Base-by-base conservation (phyloP, 345 rosid genomes). In the Theobroma cacao region DNA sequence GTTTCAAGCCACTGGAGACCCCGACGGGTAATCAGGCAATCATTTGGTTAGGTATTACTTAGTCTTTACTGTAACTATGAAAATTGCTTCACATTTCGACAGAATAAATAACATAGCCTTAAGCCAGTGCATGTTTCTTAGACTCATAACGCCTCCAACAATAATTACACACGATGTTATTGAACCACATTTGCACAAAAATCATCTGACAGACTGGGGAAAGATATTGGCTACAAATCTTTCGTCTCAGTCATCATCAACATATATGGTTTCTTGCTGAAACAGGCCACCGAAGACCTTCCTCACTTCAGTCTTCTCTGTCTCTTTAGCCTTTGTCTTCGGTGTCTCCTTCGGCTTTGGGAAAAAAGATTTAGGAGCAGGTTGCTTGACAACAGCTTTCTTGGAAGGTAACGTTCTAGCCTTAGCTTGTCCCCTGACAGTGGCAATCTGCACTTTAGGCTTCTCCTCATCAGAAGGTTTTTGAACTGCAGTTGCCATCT, bases 211-310 rank as follows among this genome's bases (percentile, higher is more conserved):
- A 28, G 56, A 56, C 20, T 2, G 40, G 43, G 43, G 36, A 7
- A 33, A 41, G 36, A 26, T 31, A 48, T 50, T 7, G 31, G 24
- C 53, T 48, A 6, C 55, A 50, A 58, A 41, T 61, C 65, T n/a
- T 43, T 34, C 26, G 31, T 75, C 75, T 91, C 85, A 93, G 22
- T 92, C 94, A 48, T 95, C 98, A 22, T 95, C 98, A 8, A 95
- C 47, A 48, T 90, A 95, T 65, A 93, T 85, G 38, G 99, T 95
- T 85, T 95, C 99, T 81, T 95, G 99, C 88, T 90, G 72, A 83
- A 95, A 93, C 77, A 95, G 77, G 28, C 98, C 99, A 14, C 99
- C 98, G 43, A 95, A 92, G 75, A 90, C 80, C 80, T 95, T 95
- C 86, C 90, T 90, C 77, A 89, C 90, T 74, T 95, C 97, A 41